Conservation (phyloP, 306 rosid species). For the cucumber (Cucumis sativus) region DNA sequence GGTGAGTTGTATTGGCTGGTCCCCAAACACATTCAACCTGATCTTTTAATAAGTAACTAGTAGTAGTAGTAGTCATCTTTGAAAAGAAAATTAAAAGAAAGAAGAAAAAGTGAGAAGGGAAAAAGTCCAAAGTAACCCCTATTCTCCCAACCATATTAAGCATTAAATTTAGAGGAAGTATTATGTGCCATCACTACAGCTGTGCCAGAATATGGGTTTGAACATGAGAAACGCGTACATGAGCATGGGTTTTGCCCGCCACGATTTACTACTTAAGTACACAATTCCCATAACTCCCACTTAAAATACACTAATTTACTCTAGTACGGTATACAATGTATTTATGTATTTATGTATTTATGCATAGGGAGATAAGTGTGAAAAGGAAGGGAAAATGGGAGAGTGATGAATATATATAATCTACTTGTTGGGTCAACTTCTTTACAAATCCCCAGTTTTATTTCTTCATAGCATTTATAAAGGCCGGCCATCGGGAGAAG, state of each 20-base stretch:
- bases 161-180: slow-evolving; percentile 3
- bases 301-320: too few species aligned
- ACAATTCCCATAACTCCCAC: neutral
- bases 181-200: slow-evolving; percentile 12
- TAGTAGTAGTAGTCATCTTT: neutral
- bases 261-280: neutral
- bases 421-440: neutral
- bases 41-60: neutral
- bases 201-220: neutral
- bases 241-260: neutral
- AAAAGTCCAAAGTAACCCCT: neutral
- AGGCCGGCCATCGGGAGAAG: neutral
- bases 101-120: too few species aligned
- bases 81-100: neutral
- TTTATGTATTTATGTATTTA: neutral
- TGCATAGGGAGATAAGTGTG: neutral
- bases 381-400: neutral
- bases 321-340: too few species aligned
- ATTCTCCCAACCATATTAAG: slow-evolving; percentile 6
- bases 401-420: neutral
- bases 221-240: neutral
- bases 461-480: neutral
- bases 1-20: neutral
- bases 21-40: neutral
- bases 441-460: neutral